Base-by-base conservation (phyloP, 805 yeast species). In the Metschnikowia hibisci region DNA sequence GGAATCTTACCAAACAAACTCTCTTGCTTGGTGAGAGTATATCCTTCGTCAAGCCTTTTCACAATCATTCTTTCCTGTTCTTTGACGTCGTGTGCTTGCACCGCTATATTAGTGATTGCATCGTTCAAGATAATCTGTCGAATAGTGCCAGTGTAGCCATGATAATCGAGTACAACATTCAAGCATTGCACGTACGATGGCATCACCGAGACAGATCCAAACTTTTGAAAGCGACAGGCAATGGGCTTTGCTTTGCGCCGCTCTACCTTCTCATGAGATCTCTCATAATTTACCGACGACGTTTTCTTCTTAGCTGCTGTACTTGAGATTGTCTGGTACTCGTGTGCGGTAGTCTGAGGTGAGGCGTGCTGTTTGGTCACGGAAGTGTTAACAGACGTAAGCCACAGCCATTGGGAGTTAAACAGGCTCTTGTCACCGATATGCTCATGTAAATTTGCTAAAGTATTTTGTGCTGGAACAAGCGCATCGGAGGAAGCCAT, bases 121-220 rank as follows among this genome's bases (percentile, higher is more conserved):
- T 50, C 40, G 26, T 52, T 51, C 26, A 52, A 37, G 11, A 50
- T 27, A 4, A 48, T 34, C 9, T 33, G 26, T 15, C 31, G 36
- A 30, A 55, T 51, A 6, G 28, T 34, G 2, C 61, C 61, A 16
- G 54, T 46, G 36, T 51, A 53, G 2, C 56, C 56, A 28, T 50
- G 47, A 39, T 58, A 57, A 39, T 56, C 53, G 13, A 57, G 49
- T 14, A 48, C 53, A 11, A 58, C 48, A 13, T 47, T 46, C 18
- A 57, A 44, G 32, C 62, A 57, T 29, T 54, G 57, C 5, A 56
- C 52, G 3, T 44, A 41, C 1, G 59, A 52, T 3, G 47, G 47
- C 10, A 27, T 11, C 6, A 50, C 34, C 3, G 46, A 35, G 13
- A 50, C 50, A 4, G 35, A 30, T 6, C 52, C 47, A 18, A 22